Conservation (phyloP, 768 basidiomycete genomes). For the Termitomyces eurrhizus region DNA sequence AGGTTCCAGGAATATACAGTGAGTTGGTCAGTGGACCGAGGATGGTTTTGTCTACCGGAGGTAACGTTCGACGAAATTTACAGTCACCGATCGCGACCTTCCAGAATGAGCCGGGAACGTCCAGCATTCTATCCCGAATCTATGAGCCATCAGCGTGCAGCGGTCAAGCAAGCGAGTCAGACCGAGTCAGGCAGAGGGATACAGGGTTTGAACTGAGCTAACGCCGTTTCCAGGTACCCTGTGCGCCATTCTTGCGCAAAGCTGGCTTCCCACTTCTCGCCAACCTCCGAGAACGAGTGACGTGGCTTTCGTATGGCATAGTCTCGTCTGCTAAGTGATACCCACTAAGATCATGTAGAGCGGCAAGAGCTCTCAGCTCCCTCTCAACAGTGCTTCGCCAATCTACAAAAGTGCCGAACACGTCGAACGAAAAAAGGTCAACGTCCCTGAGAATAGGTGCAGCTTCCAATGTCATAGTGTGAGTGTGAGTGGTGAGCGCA, state of each 20-base stretch:
- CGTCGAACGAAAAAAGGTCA: constrained; percentile 44
- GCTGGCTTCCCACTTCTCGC: constrained; percentile 33
- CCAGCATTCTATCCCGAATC: constrained; percentile 57
- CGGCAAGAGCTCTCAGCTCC: constrained; percentile 27
- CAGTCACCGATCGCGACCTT: too few species aligned
- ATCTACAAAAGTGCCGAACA: constrained; percentile 49
- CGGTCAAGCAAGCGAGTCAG: neutral
- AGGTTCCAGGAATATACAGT: constrained; percentile 93
- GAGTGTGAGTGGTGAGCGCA: neutral
- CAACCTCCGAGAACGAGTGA: constrained; percentile 10
- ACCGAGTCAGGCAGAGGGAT: neutral
- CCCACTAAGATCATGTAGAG: constrained; percentile 2
- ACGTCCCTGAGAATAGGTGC: constrained; percentile 22
- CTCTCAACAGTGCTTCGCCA: constrained; percentile 32
- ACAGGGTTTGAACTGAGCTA: neutral
- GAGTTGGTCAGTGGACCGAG: constrained; percentile 93
- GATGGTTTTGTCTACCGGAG: constrained; percentile 76
- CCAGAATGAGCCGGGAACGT: constrained; percentile 22
- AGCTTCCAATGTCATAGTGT: neutral
- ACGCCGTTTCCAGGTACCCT: constrained; percentile 45
- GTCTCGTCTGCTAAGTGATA: neutral
- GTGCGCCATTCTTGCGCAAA: constrained; percentile 58
- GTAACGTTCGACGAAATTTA: too few species aligned
- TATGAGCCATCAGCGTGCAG: constrained; percentile 18
- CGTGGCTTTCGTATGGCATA: neutral